Evolutionary conservation across 176 grass and related monocot species (phyloP), one percentile per base, ranked within the genome.

Genomic region (Areca catechu): DNA sequence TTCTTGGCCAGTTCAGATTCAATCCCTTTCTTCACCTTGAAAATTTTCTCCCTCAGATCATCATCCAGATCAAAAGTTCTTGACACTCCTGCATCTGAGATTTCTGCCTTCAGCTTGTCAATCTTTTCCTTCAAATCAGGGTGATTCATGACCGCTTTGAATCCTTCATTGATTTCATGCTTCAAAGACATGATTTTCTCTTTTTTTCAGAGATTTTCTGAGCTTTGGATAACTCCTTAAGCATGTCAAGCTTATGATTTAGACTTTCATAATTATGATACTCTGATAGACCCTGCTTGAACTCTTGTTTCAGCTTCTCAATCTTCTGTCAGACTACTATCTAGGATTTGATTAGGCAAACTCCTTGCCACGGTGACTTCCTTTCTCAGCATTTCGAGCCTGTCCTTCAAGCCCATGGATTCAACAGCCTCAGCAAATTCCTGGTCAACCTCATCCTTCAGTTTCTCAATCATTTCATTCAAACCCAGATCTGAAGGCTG

Each of bases 211-310:
- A 43, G 9, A 43, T 43, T 43, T 43, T 43, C 34, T 43, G 34
- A 43, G 34, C 34, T 43, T 43, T 43, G 9, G 34, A 43, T 43
- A 43, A 43, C 34, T 43, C 34, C 34, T 43, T 43, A 43, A 72
- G 22, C 19, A 47, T 62, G 16, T 53, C 58, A 43, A 72, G 69
- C 49, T 72, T 72, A 48, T 72, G 58, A 25, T 72, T 62, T 62
- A 72, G 25, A 7, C 10, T 19, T 3, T 19, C 52, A 28, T 53
- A 53, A 43, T 43, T 43, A 43, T 17, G 69, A 61, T 62, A 49
- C 25, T 19, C 25, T 17, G 24, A 61, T 37, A 72, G 16, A 20
- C 62, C 62, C 16, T 62, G 7, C 54, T 54, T 62, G 7, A 62
- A 72, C 22, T 72, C 70, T 20, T 72, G 70, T 10, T 23, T 30